Conservation (phyloP, 2,329 filamentous ascomycete genomes). For the Zopfia rhizophila region DNA sequence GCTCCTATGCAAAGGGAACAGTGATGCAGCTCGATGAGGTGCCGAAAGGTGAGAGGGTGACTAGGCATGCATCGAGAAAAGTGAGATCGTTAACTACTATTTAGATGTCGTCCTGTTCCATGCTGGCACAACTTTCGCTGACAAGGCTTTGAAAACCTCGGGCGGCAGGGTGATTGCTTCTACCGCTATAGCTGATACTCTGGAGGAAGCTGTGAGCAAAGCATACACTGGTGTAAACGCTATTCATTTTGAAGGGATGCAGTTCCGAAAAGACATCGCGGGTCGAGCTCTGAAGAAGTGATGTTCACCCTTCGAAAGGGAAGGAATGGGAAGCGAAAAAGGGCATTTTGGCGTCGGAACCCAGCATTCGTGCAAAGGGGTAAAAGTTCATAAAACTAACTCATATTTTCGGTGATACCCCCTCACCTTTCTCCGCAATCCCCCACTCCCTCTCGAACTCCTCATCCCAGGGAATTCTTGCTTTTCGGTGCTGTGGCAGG, state of each 20-base stretch:
- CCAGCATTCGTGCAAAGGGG: no score
- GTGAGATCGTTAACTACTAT: no score
- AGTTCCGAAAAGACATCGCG: constrained; percentile 93
- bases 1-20: constrained; percentile 80
- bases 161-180: constrained; percentile 94
- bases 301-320: neutral
- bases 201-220: constrained; percentile 84
- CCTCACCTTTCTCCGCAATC: constrained; percentile 11
- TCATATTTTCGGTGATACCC: constrained; percentile 12
- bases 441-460: constrained; percentile 49
- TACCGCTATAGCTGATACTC: constrained; percentile 79
- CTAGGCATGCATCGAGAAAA: no score
- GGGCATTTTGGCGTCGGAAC: neutral
- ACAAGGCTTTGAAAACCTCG: constrained; percentile 74
- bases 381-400: no score
- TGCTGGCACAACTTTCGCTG: constrained; percentile 78
- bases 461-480: constrained; percentile 57
- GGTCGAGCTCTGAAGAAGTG: constrained; percentile 55
- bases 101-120: constrained; percentile 82
- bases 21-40: constrained; percentile 67
- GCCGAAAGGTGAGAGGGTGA: constrained; percentile 55
- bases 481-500: constrained; percentile 50
- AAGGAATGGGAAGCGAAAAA: neutral
- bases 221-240: constrained; percentile 86
- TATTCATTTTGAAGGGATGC: constrained; percentile 88